A percentile compares a stretch with the other conserved stretches of the same genome.
Conservation (phyloP, 139 green algal genomes). For the Chlamydomonas incerta region DNA sequence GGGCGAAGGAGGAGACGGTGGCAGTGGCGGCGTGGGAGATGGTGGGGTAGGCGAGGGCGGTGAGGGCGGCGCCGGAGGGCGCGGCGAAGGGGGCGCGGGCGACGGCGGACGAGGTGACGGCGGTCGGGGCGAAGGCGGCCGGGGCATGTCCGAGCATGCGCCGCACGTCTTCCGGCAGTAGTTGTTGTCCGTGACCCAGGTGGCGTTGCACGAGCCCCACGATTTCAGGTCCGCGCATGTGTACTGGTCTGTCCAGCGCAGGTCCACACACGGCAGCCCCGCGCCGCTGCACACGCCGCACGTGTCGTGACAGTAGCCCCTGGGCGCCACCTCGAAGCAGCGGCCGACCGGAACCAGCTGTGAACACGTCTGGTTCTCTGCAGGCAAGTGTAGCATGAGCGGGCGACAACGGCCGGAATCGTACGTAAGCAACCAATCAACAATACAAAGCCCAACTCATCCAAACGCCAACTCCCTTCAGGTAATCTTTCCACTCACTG, state of each 20-base stretch:
- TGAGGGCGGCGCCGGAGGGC: not conserved
- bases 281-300: not conserved
- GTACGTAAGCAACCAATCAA: too few relatives aligned
- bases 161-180: constrained; percentile 6
- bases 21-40: not conserved
- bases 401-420: not conserved
- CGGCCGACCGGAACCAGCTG: not conserved
- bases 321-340: not conserved
- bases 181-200: not conserved
- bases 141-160: not conserved
- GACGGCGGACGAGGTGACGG: too few relatives aligned
- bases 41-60: not conserved
- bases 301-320: not conserved
- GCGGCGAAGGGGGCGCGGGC: not conserved
- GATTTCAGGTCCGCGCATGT: not conserved
- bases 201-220: not conserved
- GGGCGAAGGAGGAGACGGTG: not conserved
- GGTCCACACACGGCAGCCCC: not conserved
- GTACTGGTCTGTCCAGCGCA: not conserved
- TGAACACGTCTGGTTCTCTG: not conserved
- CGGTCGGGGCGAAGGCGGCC: not conserved
- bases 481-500: not conserved
- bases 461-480: too few relatives aligned
- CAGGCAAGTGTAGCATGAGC: too few relatives aligned
- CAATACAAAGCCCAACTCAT: not conserved